Evolutionary conservation across 768 basidiomycete species (phyloP).

Genomic region (Fibroporia radiculosa): DNA sequence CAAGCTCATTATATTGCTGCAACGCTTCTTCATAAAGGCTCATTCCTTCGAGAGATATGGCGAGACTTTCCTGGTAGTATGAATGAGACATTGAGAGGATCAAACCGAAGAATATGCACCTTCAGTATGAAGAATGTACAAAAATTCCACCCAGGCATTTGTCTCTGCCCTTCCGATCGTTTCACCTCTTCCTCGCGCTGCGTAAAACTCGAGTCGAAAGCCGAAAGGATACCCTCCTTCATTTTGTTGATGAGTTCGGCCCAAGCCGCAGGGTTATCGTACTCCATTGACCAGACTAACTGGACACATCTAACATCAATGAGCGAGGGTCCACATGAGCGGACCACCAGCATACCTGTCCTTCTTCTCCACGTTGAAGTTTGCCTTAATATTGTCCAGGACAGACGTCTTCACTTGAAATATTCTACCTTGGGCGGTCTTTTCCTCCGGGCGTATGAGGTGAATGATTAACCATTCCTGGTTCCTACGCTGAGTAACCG

Average conservation of each 20-base stretch:
- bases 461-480: slow-evolving; percentile 94
- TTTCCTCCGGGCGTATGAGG: slow-evolving; percentile 66
- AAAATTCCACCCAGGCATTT: slow-evolving; percentile 98
- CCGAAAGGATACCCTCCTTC: slow-evolving; percentile 81
- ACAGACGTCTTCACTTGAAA: slow-evolving; percentile 84
- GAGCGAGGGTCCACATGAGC: slow-evolving; percentile 16
- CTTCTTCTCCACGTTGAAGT: slow-evolving; percentile 85
- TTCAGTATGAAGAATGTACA: slow-evolving; percentile 95
- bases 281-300: slow-evolving; percentile 65
- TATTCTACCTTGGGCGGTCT: slow-evolving; percentile 51
- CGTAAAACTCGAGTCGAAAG: slow-evolving; percentile 73
- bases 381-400: slow-evolving; percentile 82
- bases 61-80: slow-evolving; percentile 78
- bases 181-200: slow-evolving; percentile 87
- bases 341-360: slow-evolving; percentile 53
- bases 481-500: slow-evolving; percentile 59
- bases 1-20: slow-evolving; percentile 85
- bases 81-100: background rate
- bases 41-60: slow-evolving; percentile 86
- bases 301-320: slow-evolving; percentile 63
- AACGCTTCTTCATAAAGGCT: slow-evolving; percentile 86
- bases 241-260: slow-evolving; percentile 81
- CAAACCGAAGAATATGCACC: slow-evolving; percentile 35
- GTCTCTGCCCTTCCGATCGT: slow-evolving; percentile 80
- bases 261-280: slow-evolving; percentile 76